phyloP scores from a whole-genome alignment of 306 rosid species.

The Styphnolobium japonicum region DNA sequence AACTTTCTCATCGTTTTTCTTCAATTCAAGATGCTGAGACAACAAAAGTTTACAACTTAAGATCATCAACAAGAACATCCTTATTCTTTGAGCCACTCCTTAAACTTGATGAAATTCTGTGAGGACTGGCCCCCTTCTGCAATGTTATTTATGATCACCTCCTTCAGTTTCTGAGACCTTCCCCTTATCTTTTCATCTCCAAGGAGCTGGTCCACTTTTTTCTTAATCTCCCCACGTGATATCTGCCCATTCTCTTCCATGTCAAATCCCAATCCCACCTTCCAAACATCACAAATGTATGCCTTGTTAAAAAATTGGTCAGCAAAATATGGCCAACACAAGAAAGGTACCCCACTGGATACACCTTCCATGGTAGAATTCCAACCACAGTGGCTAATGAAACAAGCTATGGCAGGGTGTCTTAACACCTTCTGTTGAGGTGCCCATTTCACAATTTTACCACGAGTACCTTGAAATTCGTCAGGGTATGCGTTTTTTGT shows the following conservation, averaged over 20 bases:
- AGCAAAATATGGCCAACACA: conserved; percentile 32
- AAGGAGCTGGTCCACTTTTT: conserved; percentile 39
- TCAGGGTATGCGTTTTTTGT: conserved; percentile 19
- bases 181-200: conserved; percentile 27
- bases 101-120: conserved; percentile 10
- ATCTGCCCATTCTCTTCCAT: conserved; percentile 41
- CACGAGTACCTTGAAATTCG: conserved; percentile 24
- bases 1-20: no score
- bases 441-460: conserved; percentile 36
- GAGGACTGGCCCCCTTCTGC: conserved; percentile 17
- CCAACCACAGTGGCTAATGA: conserved; percentile 59
- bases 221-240: conserved; percentile 30
- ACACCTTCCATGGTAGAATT: conserved; percentile 43
- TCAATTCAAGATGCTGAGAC: no score
- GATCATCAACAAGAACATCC: no score
- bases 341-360: conserved; percentile 23
- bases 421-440: conserved; percentile 42
- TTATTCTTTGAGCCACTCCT: background rate
- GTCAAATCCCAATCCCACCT: conserved; percentile 32
- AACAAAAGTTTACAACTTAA: no score
- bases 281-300: conserved; percentile 42
- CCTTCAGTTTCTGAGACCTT: conserved; percentile 29
- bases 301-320: conserved; percentile 26
- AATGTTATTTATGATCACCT: background rate
- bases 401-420: conserved; percentile 46